phyloP scores from a whole-genome alignment of 345 rosid species.

The Reutealis trisperma region DNA sequence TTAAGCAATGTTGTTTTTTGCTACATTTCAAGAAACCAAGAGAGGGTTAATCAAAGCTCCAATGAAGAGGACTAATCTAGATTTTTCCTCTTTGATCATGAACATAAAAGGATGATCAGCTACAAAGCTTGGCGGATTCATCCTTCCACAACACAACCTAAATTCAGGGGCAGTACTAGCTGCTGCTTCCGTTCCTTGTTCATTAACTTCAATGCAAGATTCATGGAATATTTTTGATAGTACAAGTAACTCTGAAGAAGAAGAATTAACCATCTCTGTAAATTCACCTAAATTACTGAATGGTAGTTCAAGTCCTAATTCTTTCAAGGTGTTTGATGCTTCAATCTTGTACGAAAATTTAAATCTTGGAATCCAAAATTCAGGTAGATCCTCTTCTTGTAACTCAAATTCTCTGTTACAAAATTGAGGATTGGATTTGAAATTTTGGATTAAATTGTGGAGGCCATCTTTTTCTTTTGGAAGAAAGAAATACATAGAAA shows the following conservation, averaged over 20 bases:
- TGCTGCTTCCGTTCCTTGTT: constrained; percentile 44
- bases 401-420: constrained; percentile 11
- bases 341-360: constrained; percentile 33
- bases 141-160: not conserved
- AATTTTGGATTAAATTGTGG: constrained; percentile 11
- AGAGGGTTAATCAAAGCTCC: constrained; percentile 36
- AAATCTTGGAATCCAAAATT: constrained; percentile 33
- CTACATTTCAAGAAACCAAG: constrained; percentile 15
- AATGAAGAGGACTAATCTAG: constrained; percentile 18
- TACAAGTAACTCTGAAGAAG: not conserved
- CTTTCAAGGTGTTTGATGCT: constrained; percentile 23
- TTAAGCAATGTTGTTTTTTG: not conserved
- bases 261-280: constrained; percentile 30
- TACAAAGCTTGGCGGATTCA: constrained; percentile 25
- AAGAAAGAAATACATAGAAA: constrained; percentile 36
- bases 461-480: constrained; percentile 25
- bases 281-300: constrained; percentile 21
- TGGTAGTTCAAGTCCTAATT: constrained; percentile 26
- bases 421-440: constrained; percentile 21
- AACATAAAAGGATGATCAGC: constrained; percentile 38
- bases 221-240: constrained; percentile 31
- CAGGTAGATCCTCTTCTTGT: not conserved
- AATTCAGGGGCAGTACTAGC: constrained; percentile 15
- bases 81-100: constrained; percentile 30
- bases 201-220: constrained; percentile 41